Conservation (phyloP, 129 eudicot genomes). For the Kitagawia praeruptora region DNA sequence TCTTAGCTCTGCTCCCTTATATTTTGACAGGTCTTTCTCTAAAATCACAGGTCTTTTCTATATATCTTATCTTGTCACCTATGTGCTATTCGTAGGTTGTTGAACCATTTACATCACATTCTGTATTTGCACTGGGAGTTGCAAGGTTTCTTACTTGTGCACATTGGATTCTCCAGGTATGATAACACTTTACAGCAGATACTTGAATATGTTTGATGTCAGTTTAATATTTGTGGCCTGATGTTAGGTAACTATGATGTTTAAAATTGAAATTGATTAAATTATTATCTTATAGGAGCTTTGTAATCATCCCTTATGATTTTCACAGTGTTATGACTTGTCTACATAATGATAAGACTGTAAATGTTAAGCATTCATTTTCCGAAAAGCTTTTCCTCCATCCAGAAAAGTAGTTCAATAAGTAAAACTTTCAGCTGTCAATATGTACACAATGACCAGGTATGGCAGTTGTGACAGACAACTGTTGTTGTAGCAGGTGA, state of each 20-base stretch:
- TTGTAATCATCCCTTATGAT: background rate
- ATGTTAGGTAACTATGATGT: background rate
- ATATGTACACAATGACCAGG: too few species aligned
- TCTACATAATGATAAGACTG: background rate
- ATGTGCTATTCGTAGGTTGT: slow-evolving; percentile 27
- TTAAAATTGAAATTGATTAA: background rate
- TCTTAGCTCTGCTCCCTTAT: background rate
- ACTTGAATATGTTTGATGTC: slow-evolving; percentile 95
- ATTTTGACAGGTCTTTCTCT: slow-evolving; percentile 11
- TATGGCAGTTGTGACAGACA: too few species aligned
- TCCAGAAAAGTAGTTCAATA: background rate
- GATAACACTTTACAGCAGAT: slow-evolving; percentile 52
- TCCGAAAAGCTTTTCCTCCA: background rate
- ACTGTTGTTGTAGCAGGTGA: slow-evolving; percentile 9
- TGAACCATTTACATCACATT: slow-evolving; percentile 67
- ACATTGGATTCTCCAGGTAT: slow-evolving; percentile 48
- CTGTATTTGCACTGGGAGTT: slow-evolving; percentile 56
- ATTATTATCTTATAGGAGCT: background rate
- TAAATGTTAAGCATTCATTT: background rate
- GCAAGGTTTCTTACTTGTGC: slow-evolving; percentile 58
- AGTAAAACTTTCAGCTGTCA: background rate
- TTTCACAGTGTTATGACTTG: background rate
- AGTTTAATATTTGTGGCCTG: slow-evolving; percentile 7
- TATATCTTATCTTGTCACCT: slow-evolving; percentile 2
- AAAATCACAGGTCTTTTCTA: slow-evolving; percentile 2